Conservation (phyloP, 2,329 filamentous ascomycete genomes). For the Aspergillus luchuensis region DNA sequence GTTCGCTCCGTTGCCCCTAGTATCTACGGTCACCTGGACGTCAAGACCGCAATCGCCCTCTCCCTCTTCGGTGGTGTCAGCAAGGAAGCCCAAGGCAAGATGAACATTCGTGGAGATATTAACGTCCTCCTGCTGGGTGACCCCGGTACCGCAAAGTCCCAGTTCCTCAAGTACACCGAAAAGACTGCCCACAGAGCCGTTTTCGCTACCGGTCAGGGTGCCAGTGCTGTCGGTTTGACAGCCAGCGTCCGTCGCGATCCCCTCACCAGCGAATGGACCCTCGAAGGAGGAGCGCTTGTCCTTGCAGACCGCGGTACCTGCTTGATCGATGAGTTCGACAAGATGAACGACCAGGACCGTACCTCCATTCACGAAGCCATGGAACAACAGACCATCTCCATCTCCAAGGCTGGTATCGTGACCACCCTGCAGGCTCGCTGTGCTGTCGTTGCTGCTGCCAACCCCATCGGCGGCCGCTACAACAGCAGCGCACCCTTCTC, state of each 20-base stretch:
- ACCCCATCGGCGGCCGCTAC: constrained; percentile 94
- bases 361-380: constrained; percentile 99
- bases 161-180: constrained; percentile 95
- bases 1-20: constrained; percentile 92
- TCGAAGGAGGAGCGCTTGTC: constrained; percentile 93
- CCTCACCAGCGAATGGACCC: constrained; percentile 93
- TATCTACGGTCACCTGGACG: constrained; percentile 94
- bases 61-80: constrained; percentile 94
- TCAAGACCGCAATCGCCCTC: constrained; percentile 94
- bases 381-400: constrained; percentile 99
- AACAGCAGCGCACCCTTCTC: constrained; percentile 96
- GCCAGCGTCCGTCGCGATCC: constrained; percentile 95
- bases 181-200: constrained; percentile 96
- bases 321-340: constrained; percentile 98
- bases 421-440: constrained; percentile 95
- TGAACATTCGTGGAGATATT: constrained; percentile 94
- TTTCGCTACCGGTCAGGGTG: constrained; percentile 96
- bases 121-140: constrained; percentile 96
- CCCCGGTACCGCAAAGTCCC: constrained; percentile 96
- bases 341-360: constrained; percentile 99
- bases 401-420: constrained; percentile 97
- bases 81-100: constrained; percentile 85
- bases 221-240: constrained; percentile 94
- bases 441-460: constrained; percentile 93
- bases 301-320: constrained; percentile 93